Percentiles rank a stretch among this genome's conserved stretches.
Conservation (phyloP, 768 basidiomycete genomes). For the Daedaleopsis nitida region DNA sequence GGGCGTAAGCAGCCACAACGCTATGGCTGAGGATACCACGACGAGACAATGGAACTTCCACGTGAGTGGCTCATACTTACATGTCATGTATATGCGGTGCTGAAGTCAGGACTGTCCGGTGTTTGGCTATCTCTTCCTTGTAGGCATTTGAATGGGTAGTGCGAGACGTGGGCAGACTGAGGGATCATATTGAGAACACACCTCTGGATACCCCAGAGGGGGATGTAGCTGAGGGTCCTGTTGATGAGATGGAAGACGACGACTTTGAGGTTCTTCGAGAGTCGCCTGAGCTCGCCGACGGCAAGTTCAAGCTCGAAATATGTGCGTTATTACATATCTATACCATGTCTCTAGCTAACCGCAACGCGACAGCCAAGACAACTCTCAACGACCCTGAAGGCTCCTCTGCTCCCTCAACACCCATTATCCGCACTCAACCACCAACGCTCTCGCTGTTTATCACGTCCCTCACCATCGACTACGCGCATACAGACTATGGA, state of each 20-base stretch:
- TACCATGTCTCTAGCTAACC: background rate
- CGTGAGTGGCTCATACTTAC: conserved; percentile 36
- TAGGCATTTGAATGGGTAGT: conserved; percentile 79
- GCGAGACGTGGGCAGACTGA: conserved; percentile 55
- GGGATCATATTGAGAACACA: conserved; percentile 53
- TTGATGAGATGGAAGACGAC: conserved; percentile 31
- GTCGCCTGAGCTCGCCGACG: conserved; percentile 67
- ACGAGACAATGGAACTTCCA: conserved; percentile 69
- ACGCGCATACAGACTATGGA: conserved; percentile 59
- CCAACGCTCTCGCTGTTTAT: conserved; percentile 62
- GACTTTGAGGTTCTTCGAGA: conserved; percentile 66
- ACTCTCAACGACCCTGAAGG: conserved; percentile 1
- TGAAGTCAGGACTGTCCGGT: background rate
- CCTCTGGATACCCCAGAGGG: conserved; percentile 1
- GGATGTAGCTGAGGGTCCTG: conserved; percentile 14
- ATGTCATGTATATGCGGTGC: no score
- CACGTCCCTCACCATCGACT: conserved; percentile 65
- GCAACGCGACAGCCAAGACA: conserved; percentile 13
- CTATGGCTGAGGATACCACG: conserved; percentile 42
- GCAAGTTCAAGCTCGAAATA: conserved; percentile 73
- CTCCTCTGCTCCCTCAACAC: conserved; percentile 4
- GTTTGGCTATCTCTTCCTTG: background rate
- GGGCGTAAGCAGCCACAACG: conserved; percentile 13
- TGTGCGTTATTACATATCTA: conserved; percentile 37
- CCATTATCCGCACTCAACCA: conserved; percentile 30